Evolutionary conservation across 2,329 filamentous ascomycete genomes (phyloP), one percentile per base, ranked within the genome.

Genomic region (Chaetomiaceae sp.): DNA sequence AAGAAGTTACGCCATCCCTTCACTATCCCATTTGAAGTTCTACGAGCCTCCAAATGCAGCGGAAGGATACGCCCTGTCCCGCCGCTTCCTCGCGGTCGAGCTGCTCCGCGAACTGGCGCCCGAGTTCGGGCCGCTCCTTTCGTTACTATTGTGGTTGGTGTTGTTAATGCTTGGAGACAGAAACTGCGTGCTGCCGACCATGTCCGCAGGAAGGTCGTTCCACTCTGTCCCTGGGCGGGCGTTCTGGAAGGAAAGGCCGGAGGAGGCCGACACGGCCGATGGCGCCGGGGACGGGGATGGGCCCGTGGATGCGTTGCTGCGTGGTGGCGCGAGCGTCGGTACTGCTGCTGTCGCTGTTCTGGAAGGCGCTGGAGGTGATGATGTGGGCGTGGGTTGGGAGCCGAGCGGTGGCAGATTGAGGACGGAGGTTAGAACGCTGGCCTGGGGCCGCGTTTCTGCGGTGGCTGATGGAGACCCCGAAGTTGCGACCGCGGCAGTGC

Each of bases 141-240:
- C 22, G 22, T 24, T 24, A 9, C 6, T 9, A 5, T 9, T 9
- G 22, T 9, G 22, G 9, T 24, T 5, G 22, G 5, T 40, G 15
- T 24, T 17, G 18, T 4, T n/a, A 18, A 18, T 30, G n/a, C 20
- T 30, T 6, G 40, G 29, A n/a, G 20, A 15, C 15, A 29, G 22
- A n/a, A n/a, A 9, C 22, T 24, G 6, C 22, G 22, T 24, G 22
- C 22, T 9, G 22, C 5, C 22, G 17, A 74, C 62, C 76, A 83
- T 81, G 42, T 83, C 79, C 9, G 70, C 68, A 0, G 80, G 80
- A 9, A 84, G 58, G 58, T 84, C 80, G 63, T 84, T 84, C 80
- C 80, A 84, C 58, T 83, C 80, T 24, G 65, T 77, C 17, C 76
- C 73, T 3, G 80, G 74, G 6, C 79, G 70, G 54, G 68, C 63